These are phyloP conservation scores for Diaporthe caulivora DNA, from an alignment of 2,329 filamentous ascomycete genomes.

Conservation along the genomic window DNA sequence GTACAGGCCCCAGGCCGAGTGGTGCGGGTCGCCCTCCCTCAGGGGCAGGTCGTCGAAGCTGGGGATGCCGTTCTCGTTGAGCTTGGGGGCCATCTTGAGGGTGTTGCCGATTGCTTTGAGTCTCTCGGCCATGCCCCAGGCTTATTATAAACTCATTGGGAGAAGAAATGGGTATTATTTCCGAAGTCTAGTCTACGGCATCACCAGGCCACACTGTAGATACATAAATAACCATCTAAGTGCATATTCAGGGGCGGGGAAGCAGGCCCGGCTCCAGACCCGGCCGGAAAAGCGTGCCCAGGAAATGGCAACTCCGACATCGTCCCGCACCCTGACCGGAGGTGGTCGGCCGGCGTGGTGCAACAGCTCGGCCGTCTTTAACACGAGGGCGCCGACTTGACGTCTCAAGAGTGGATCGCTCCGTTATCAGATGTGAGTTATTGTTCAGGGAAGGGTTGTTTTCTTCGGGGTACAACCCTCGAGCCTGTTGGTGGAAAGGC, in stretches of 20 bases:
- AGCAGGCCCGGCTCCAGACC: slow-evolving; percentile 1
- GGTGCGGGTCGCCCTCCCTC: slow-evolving; percentile 58
- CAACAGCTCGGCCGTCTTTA: slow-evolving; percentile 19
- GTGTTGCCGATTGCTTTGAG: slow-evolving; percentile 24
- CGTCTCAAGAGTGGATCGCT: not conserved
- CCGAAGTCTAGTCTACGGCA: not conserved
- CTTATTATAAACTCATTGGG: not conserved
- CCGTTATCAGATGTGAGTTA: slow-evolving; percentile 3
- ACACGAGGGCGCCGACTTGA: slow-evolving; percentile 1
- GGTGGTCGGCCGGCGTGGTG: not conserved
- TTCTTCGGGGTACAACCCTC: slow-evolving; percentile 6
- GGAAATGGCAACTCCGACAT: slow-evolving; percentile 21
- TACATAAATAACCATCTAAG: not conserved
- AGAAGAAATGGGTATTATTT: not conserved
- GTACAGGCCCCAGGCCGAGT: slow-evolving; percentile 63
- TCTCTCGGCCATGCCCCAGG: not conserved
- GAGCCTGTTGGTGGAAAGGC: not conserved
- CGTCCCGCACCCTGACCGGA: slow-evolving; percentile 13
- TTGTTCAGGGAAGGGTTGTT: not conserved
- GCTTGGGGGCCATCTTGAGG: slow-evolving; percentile 42
- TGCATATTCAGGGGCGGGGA: slow-evolving; percentile 8
- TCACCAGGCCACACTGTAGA: not conserved
- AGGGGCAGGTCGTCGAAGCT: slow-evolving; percentile 62
- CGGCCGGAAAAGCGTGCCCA: not conserved
- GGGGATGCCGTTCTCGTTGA: slow-evolving; percentile 58